Evolutionary conservation across 768 basidiomycete genomes (phyloP).

Genomic region (Lentinula guzmanii): DNA sequence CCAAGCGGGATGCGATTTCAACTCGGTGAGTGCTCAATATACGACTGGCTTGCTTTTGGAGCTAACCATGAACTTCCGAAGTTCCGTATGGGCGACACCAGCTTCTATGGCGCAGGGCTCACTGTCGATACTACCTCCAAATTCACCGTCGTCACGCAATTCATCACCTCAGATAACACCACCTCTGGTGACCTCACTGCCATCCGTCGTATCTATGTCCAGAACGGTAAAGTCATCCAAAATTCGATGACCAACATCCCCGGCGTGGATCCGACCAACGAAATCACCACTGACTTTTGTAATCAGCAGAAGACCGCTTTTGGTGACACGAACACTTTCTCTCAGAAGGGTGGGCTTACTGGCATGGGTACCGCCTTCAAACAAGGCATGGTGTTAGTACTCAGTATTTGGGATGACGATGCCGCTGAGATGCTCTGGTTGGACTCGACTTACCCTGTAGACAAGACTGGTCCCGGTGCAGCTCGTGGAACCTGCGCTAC

Average conservation of each 20-base stretch:
- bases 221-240: slow-evolving; percentile 34
- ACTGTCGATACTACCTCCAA: slow-evolving; percentile 33
- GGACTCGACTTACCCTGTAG: slow-evolving; percentile 24
- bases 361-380: slow-evolving; percentile 17
- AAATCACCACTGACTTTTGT: slow-evolving; percentile 36
- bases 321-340: slow-evolving; percentile 31
- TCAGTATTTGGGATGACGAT: slow-evolving; percentile 28
- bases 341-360: slow-evolving; percentile 24
- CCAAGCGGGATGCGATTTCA: slow-evolving; percentile 42
- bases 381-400: slow-evolving; percentile 27
- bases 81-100: slow-evolving; percentile 35
- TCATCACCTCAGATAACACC: slow-evolving; percentile 32
- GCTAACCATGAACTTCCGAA: not conserved
- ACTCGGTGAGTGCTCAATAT: slow-evolving; percentile 19
- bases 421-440: slow-evolving; percentile 31
- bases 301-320: slow-evolving; percentile 23
- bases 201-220: slow-evolving; percentile 39
- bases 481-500: slow-evolving; percentile 30
- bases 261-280: slow-evolving; percentile 23
- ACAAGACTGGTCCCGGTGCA: slow-evolving; percentile 20
- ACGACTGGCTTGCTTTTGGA: not conserved
- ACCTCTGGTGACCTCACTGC: slow-evolving; percentile 28
- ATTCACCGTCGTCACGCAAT: slow-evolving; percentile 40
- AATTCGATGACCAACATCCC: slow-evolving; percentile 31
- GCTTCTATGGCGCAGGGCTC: slow-evolving; percentile 32